Evolutionary conservation across 306 rosid species (phyloP).

Genomic region (Quercus parvula): DNA sequence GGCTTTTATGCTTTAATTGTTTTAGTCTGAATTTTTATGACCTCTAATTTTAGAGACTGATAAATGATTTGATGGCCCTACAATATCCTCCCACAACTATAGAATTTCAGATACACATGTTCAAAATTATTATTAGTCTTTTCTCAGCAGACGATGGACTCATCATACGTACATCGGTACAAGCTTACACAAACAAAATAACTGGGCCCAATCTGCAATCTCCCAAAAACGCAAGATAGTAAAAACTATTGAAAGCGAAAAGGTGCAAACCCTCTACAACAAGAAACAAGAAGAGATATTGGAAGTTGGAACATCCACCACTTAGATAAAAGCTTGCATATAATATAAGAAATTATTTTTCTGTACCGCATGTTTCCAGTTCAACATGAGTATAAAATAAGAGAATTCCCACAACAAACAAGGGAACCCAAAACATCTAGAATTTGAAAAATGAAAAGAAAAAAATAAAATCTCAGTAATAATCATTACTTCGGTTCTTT

Average conservation of each 20-base stretch:
- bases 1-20: no score
- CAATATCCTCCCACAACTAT: neutral
- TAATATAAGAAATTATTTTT: conserved; percentile 25
- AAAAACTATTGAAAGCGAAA: neutral
- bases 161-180: neutral
- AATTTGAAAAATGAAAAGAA: conserved; percentile 27
- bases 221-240: neutral
- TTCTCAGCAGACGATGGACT: neutral
- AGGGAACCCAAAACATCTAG: conserved; percentile 25
- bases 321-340: neutral
- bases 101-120: no score
- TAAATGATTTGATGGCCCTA: neutral
- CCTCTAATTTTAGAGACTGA: no score
- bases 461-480: conserved; percentile 11
- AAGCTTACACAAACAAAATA: no score
- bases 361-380: conserved; percentile 45
- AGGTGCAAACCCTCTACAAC: neutral
- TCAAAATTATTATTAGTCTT: no score
- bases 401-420: conserved; percentile 16
- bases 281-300: neutral
- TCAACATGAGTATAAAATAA: conserved; percentile 18
- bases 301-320: conserved; percentile 1
- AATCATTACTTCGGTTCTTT: conserved; percentile 42
- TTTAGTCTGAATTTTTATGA: no score
- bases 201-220: neutral